These are phyloP conservation scores for Aspergillus texensis DNA, from an alignment of 2,329 filamentous ascomycete species.

Conservation along the genomic window DNA sequence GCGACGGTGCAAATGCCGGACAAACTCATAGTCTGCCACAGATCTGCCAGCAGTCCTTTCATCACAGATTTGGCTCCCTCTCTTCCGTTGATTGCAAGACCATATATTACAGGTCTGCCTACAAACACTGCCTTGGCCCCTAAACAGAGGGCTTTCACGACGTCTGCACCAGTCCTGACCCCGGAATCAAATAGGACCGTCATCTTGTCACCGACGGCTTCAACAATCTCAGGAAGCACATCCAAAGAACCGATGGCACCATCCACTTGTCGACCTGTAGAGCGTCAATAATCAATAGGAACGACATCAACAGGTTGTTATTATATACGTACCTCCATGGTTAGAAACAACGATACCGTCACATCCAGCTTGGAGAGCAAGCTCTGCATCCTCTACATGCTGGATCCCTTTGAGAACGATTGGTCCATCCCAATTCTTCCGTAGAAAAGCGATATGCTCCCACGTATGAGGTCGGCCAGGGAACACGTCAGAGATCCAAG, in stretches of 20 bases:
- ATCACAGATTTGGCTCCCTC: constrained; percentile 58
- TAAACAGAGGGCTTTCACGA: constrained; percentile 55
- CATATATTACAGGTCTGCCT: constrained; percentile 62
- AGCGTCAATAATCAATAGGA: not conserved
- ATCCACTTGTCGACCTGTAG: constrained; percentile 50
- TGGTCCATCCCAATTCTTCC: constrained; percentile 64
- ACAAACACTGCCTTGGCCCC: constrained; percentile 63
- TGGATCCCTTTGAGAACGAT: constrained; percentile 66
- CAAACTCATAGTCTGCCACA: constrained; percentile 60
- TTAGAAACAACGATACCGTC: constrained; percentile 57
- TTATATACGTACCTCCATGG: constrained; percentile 47
- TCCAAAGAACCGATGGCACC: constrained; percentile 55
- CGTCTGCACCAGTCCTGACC: constrained; percentile 52
- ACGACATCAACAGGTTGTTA: not conserved
- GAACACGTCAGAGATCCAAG: constrained; percentile 59
- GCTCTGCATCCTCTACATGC: constrained; percentile 51
- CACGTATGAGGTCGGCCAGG: constrained; percentile 59
- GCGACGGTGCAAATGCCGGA: constrained; percentile 49
- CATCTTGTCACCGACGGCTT: constrained; percentile 56
- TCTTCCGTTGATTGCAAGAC: constrained; percentile 58
- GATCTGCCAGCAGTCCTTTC: constrained; percentile 54
- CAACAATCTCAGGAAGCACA: constrained; percentile 62
- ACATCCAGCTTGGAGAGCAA: constrained; percentile 48
- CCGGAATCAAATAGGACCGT: constrained; percentile 57
- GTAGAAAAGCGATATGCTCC: constrained; percentile 63